These are phyloP conservation scores for Tribonema minus DNA, from an alignment of 108 stramenopile genomes.

Conservation along the genomic window DNA sequence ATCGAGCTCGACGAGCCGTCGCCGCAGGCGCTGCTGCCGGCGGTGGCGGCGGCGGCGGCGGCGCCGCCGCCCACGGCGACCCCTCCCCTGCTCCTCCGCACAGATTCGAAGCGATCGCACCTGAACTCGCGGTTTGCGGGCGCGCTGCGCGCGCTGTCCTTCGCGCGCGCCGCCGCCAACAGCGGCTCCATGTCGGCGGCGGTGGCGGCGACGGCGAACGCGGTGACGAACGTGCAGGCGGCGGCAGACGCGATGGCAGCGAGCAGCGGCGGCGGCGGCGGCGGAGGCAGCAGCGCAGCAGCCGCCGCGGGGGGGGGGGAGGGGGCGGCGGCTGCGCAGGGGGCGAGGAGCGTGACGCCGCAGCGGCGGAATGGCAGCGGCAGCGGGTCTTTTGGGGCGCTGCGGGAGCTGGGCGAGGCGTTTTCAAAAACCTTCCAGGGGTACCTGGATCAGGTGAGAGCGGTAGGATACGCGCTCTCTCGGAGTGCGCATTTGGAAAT, in stretches of 20 bases:
- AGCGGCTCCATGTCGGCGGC: too few species aligned
- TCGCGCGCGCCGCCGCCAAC: too few species aligned
- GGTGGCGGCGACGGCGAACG: too few species aligned
- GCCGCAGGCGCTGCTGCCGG: not conserved
- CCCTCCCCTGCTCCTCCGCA: not conserved
- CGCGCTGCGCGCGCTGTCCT: too few species aligned
- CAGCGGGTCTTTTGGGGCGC: not conserved
- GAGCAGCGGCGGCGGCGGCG: not conserved
- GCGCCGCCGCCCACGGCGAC: not conserved
- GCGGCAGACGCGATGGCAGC: not conserved
- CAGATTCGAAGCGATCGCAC: too few species aligned
- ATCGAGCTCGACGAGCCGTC: too few species aligned
- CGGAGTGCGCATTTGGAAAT: too few species aligned
- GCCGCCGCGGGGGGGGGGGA: too few species aligned
- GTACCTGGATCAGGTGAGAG: conserved; percentile 23
- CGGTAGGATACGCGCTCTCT: too few species aligned
- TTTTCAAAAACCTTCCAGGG: conserved; percentile 18
- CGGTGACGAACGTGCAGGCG: not conserved
- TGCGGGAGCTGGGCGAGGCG: conserved; percentile 33
- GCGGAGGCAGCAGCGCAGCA: not conserved
- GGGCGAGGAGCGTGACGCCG: not conserved
- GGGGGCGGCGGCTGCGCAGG: not conserved
- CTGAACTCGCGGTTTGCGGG: too few species aligned
- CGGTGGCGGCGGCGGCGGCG: not conserved
- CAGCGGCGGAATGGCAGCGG: not conserved